Conservation (phyloP, 1,284 basidiomycete genomes). For the Trametes sp. region DNA sequence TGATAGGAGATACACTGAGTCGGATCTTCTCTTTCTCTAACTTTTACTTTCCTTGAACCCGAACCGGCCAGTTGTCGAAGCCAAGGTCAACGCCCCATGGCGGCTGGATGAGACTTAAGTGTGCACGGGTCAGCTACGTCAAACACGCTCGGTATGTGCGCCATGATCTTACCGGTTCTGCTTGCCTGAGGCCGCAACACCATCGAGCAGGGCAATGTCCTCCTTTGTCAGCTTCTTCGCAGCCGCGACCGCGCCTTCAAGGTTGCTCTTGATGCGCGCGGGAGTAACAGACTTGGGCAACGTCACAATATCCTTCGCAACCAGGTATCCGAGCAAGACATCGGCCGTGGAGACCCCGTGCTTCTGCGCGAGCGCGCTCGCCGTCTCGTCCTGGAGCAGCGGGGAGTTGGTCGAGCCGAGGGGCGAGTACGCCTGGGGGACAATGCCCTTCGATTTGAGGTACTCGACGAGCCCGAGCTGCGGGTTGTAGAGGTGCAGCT, state of each 20-base stretch:
- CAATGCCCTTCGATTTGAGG: slow-evolving; percentile 73
- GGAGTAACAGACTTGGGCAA: slow-evolving; percentile 84
- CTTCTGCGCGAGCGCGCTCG: slow-evolving; percentile 69
- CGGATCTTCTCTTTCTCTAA: not conserved
- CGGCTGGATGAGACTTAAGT: slow-evolving; percentile 58
- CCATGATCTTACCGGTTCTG: slow-evolving; percentile 58
- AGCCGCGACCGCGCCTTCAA: slow-evolving; percentile 59
- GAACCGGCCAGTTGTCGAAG: slow-evolving; percentile 67
- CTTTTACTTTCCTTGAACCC: not conserved
- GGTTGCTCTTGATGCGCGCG: slow-evolving; percentile 75
- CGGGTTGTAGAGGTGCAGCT: slow-evolving; percentile 81
- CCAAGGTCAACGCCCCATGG: slow-evolving; percentile 76
- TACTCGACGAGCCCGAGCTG: slow-evolving; percentile 76
- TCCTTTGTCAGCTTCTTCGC: slow-evolving; percentile 58
- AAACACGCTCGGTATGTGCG: slow-evolving; percentile 1
- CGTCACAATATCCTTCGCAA: slow-evolving; percentile 69
- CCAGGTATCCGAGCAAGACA: slow-evolving; percentile 74
- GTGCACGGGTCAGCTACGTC: not conserved
- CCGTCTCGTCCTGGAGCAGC: slow-evolving; percentile 73
- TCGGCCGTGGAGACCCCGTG: slow-evolving; percentile 66
- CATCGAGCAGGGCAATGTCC: slow-evolving; percentile 72
- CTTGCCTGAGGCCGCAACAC: slow-evolving; percentile 74
- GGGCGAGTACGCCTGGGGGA: slow-evolving; percentile 85
- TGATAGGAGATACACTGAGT: not conserved
- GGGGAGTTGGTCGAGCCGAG: slow-evolving; percentile 79